Evolutionary conservation across 1,284 basidiomycete genomes (phyloP).

Genomic region (Wallemia ichthyophaga): DNA sequence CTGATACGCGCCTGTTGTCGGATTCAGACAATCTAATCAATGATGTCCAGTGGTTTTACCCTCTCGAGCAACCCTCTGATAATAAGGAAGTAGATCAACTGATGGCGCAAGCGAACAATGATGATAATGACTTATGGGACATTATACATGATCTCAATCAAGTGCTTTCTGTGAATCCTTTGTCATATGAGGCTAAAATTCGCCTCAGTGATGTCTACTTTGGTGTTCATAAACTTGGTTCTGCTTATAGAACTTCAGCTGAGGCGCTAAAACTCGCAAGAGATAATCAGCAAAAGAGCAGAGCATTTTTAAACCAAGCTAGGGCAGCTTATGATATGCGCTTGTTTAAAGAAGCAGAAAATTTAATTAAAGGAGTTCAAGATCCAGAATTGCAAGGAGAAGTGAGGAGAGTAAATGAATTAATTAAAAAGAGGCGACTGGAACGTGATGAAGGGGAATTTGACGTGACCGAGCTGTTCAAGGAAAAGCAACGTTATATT

Average conservation of each 20-base stretch:
- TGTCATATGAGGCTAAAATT: background rate
- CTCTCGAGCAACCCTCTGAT: background rate
- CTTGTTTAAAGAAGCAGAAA: background rate
- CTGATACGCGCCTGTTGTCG: background rate
- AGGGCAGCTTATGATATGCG: background rate
- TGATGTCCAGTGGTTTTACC: background rate
- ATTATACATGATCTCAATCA: background rate
- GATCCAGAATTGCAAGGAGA: background rate
- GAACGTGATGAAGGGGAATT: background rate
- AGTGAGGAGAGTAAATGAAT: background rate
- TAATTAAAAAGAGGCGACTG: background rate
- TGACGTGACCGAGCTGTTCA: background rate
- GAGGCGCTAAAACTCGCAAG: background rate
- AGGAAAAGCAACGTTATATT: background rate
- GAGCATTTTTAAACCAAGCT: background rate
- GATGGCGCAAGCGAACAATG: background rate
- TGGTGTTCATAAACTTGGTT: background rate
- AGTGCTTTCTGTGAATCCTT: background rate
- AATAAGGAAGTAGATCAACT: background rate
- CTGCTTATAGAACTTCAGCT: background rate
- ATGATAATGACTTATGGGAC: background rate
- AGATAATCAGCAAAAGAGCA: background rate
- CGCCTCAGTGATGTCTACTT: background rate
- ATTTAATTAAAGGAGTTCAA: background rate
- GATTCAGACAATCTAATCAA: background rate